Percentiles rank a stretch among this genome's conserved stretches.
phyloP scores from a whole-genome alignment of 2,329 filamentous ascomycete genomes.

The Kalmusia sp. region DNA sequence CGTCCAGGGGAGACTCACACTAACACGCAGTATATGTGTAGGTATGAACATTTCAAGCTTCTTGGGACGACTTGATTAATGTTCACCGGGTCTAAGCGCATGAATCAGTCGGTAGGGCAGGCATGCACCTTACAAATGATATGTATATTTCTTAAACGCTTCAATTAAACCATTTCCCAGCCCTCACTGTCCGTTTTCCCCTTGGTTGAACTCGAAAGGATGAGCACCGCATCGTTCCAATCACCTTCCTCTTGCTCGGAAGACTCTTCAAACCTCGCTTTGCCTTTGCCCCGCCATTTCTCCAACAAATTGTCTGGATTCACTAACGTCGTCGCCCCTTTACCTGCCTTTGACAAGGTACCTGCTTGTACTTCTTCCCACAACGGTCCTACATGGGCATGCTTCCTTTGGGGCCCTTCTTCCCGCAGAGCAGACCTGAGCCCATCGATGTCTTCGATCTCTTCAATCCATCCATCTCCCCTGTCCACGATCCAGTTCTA shows the following conservation, averaged over 20 bases:
- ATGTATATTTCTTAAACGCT: too few relatives aligned
- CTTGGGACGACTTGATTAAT: too few relatives aligned
- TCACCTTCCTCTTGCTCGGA: not conserved
- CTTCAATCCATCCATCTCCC: not conserved
- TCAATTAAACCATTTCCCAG: not conserved
- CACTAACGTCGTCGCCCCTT: not conserved
- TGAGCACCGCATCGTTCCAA: not conserved
- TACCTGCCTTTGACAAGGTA: not conserved
- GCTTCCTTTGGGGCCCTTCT: not conserved
- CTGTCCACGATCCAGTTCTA: constrained; percentile 8
- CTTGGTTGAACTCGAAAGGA: not conserved
- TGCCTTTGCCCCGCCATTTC: not conserved
- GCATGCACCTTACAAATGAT: too few relatives aligned
- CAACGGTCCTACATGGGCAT: not conserved
- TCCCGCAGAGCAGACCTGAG: not conserved
- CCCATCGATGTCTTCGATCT: not conserved
- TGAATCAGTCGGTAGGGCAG: too few relatives aligned
- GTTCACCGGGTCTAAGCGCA: too few relatives aligned
- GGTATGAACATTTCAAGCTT: too few relatives aligned
- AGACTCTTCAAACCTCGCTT: not conserved
- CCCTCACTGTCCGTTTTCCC: not conserved
- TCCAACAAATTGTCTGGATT: not conserved
- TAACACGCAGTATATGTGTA: too few relatives aligned
- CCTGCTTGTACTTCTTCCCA: not conserved
- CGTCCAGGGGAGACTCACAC: too few relatives aligned